Evolutionary conservation across 441 rosid genomes (phyloP), one percentile per base, ranked within the genome.

Genomic region (Pelargonium australe): DNA sequence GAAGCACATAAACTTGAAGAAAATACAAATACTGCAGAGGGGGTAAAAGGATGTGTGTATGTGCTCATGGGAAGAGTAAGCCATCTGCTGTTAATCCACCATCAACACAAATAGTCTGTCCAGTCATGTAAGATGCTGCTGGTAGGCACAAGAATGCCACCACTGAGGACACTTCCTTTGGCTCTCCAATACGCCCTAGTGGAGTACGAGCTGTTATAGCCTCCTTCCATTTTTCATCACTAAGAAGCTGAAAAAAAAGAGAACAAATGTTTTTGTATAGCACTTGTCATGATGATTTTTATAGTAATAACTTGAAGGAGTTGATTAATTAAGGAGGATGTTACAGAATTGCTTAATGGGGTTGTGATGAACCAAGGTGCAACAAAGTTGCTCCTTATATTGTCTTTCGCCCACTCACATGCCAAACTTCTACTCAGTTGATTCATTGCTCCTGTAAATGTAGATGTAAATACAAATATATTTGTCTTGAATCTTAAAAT

Each of bases 331-430:
- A 23, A 14, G 23, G 55, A 25, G 71, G 60, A 70, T 12, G 44
- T 80, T 87, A 87, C 89, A 23, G 44, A 10, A 12, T 45, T 81
- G 85, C 62, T 85, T 85, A 71, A 85, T 86, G 87, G 34, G 88
- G 77, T 87, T 77, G 73, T 84, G 78, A 87, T 84, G 76, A 82
- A 84, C 89, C 92, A 87, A 45, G 92, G 92, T 2, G 88, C 89
- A 65, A 87, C 87, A 60, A 86, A 85, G 68, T 85, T 85, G 75
- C 81, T 63, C 76, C 88, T 82, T 75, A 84, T 87, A 53, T 84
- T 20, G 74, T 87, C 92, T 41, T 77, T 80, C 0, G 92, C 89
- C 88, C 88, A 87, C 74, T 87, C 92, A 28, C 87, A 85, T 55
- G 92, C 92, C 75, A 87, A 74, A 70, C 60, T 80, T 66, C 68